Conservation (phyloP, 768 basidiomycete species). For the Dictyophora rubrovolvata region DNA sequence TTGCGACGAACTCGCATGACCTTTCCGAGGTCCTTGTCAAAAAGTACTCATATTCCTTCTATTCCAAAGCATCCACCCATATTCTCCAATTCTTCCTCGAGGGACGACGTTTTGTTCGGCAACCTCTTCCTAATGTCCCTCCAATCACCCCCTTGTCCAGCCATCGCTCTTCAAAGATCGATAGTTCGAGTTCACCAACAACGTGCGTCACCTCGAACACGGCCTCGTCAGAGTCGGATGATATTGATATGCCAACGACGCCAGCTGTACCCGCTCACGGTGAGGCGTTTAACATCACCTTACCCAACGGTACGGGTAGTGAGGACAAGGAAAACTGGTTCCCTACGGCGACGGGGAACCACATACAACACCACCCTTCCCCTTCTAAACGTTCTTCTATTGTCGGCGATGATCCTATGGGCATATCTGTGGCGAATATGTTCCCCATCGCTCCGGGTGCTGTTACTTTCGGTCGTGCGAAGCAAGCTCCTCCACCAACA, state of each 20-base stretch:
- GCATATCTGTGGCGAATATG: constrained; percentile 46
- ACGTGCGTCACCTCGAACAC: constrained; percentile 62
- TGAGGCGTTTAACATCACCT: constrained; percentile 35
- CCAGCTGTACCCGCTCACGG: constrained; percentile 61
- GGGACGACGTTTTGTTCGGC: constrained; percentile 62
- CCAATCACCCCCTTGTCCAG: constrained; percentile 54
- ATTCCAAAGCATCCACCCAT: constrained; percentile 89
- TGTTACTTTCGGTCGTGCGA: constrained; percentile 67
- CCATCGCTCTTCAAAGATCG: constrained; percentile 2
- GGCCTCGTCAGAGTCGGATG: constrained; percentile 70
- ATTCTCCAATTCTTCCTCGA: constrained; percentile 91
- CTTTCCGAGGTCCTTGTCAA: constrained; percentile 94
- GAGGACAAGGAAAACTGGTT: constrained; percentile 78
- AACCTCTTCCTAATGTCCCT: constrained; percentile 33
- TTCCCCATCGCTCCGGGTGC: constrained; percentile 63
- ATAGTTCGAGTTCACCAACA: constrained; percentile 22
- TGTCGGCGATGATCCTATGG: constrained; percentile 29
- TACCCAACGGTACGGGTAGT: constrained; percentile 23
- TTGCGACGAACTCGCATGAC: constrained; percentile 82
- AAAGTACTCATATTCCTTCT: constrained; percentile 96
- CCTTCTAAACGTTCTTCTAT: neutral
- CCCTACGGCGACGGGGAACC: constrained; percentile 49
- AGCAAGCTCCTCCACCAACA: constrained; percentile 24
- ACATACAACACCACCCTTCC: constrained; percentile 18
- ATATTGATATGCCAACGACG: constrained; percentile 59